Conservation (phyloP, 306 rosid species). For the Fagus sylvatica region DNA sequence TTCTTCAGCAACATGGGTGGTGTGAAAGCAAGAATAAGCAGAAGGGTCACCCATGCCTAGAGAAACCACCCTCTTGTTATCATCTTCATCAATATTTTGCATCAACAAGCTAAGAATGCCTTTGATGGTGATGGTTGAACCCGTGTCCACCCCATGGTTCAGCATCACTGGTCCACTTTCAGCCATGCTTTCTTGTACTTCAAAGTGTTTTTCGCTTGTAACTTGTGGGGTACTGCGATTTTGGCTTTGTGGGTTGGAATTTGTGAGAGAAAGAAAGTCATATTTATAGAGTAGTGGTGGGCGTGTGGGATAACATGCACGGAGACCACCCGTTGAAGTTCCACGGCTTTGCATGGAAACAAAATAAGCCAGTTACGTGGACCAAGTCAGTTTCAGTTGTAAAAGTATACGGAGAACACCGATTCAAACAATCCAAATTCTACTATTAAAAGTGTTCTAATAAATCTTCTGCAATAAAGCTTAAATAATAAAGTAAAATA, state of each 20-base stretch:
- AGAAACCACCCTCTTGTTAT: constrained; percentile 51
- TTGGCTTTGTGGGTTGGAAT: not conserved
- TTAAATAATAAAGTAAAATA: too few relatives aligned
- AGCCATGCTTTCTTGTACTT: constrained; percentile 33
- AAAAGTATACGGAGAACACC: too few relatives aligned
- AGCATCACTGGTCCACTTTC: constrained; percentile 22
- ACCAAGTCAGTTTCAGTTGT: not conserved
- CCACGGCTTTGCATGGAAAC: constrained; percentile 10
- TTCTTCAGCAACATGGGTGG: constrained; percentile 49
- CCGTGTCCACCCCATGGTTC: constrained; percentile 44
- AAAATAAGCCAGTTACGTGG: constrained; percentile 9
- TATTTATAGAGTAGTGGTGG: not conserved
- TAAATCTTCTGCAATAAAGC: too few relatives aligned
- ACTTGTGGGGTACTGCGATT: not conserved
- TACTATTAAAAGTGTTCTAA: too few relatives aligned
- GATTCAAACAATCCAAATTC: too few relatives aligned
- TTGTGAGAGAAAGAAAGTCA: not conserved
- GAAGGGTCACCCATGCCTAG: constrained; percentile 95
- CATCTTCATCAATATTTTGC: constrained; percentile 44
- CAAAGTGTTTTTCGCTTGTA: not conserved
- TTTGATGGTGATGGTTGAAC: constrained; percentile 76
- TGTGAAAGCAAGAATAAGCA: constrained; percentile 57
- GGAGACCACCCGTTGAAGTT: constrained; percentile 38
- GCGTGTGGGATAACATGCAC: constrained; percentile 16
- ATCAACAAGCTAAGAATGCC: constrained; percentile 68